Conservation (phyloP, 257 asterid species). For the Voacanga thouarsii region DNA sequence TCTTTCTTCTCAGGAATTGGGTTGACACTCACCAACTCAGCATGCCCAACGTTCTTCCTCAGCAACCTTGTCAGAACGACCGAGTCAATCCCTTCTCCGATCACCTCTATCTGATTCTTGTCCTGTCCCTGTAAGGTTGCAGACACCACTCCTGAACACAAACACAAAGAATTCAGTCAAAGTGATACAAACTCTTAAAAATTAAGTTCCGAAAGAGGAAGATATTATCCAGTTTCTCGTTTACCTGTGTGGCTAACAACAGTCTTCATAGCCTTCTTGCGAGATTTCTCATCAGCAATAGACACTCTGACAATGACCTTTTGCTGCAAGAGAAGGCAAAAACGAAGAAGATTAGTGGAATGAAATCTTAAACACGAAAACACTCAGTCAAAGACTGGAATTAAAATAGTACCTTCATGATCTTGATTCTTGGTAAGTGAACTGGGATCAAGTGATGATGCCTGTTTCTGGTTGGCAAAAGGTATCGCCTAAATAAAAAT, state of each 20-base stretch:
- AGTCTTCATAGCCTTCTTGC: conserved; percentile 40
- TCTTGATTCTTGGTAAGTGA: not conserved
- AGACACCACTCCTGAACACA: conserved; percentile 38
- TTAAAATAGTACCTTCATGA: not conserved
- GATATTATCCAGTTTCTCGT: not conserved
- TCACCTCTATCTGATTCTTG: conserved; percentile 45
- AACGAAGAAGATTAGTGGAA: not conserved
- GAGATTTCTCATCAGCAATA: conserved; percentile 37
- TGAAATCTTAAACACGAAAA: no score
- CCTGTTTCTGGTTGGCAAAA: no score
- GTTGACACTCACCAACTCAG: conserved; percentile 44
- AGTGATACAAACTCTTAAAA: not conserved
- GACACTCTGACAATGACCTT: conserved; percentile 50
- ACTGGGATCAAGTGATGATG: not conserved
- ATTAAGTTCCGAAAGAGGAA: not conserved
- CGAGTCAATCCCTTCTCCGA: conserved; percentile 61
- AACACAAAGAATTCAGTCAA: not conserved
- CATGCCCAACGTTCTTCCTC: conserved; percentile 49
- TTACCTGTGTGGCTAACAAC: conserved; percentile 40
- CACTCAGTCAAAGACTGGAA: not conserved
- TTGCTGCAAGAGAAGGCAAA: conserved; percentile 32
- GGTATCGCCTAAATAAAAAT: no score
- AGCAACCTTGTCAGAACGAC: conserved; percentile 37
- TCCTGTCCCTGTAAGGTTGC: conserved; percentile 38
- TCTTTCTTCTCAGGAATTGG: conserved; percentile 15